Conservation (phyloP, 2,329 filamentous ascomycete species). For the Monosporascus sp. region DNA sequence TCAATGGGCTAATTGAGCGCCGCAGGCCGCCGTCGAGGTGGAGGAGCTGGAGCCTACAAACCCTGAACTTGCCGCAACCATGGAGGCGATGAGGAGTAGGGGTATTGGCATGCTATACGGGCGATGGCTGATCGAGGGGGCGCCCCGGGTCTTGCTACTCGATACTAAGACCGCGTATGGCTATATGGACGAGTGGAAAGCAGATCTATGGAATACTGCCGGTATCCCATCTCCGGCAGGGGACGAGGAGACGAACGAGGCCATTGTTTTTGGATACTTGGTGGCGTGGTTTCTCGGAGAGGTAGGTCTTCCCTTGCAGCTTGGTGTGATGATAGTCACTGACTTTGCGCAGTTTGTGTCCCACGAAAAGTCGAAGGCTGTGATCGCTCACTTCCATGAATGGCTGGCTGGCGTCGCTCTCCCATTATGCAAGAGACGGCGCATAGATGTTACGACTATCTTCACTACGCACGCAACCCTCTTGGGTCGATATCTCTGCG, state of each 20-base stretch:
- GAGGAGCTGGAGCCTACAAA: slow-evolving; percentile 84
- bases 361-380: slow-evolving; percentile 84
- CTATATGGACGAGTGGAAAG: slow-evolving; percentile 94
- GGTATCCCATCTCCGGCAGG: slow-evolving; percentile 89
- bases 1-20: slow-evolving; percentile 1
- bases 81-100: slow-evolving; percentile 87
- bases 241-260: slow-evolving; percentile 94
- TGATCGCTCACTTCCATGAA: slow-evolving; percentile 98
- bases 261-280: slow-evolving; percentile 94
- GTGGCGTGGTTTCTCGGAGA: slow-evolving; percentile 98
- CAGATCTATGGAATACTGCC: slow-evolving; percentile 87
- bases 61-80: slow-evolving; percentile 73
- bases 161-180: slow-evolving; percentile 91
- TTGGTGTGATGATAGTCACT: slow-evolving; percentile 6
- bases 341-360: slow-evolving; percentile 67
- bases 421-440: slow-evolving; percentile 85
- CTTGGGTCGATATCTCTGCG: slow-evolving; percentile 91
- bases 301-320: slow-evolving; percentile 46
- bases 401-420: slow-evolving; percentile 94
- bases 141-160: slow-evolving; percentile 87
- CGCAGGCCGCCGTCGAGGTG: slow-evolving; percentile 90
- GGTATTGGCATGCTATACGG: slow-evolving; percentile 89
- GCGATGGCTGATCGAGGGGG: slow-evolving; percentile 95
- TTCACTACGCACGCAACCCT: slow-evolving; percentile 98
- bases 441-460: slow-evolving; percentile 95